Conservation (phyloP, 768 basidiomycete species). For the Boletus speciosus region DNA sequence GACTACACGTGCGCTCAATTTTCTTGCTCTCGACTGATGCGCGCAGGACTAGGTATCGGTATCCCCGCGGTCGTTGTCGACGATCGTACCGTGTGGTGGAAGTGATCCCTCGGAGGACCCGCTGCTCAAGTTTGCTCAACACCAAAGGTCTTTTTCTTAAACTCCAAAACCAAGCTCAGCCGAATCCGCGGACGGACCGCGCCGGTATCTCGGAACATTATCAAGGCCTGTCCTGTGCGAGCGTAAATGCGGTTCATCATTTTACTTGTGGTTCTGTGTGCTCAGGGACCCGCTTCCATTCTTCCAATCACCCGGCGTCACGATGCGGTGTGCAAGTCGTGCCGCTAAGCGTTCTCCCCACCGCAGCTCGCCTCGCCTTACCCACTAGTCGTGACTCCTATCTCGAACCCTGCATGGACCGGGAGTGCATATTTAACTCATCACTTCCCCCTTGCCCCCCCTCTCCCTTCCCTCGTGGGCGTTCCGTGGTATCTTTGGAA, state of each 20-base stretch:
- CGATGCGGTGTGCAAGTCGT: conserved; percentile 14
- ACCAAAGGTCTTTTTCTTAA: neutral
- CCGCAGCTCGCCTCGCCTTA: conserved; percentile 21
- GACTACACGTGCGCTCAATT: neutral
- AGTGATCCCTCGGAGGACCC: neutral
- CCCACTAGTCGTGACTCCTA: conserved; percentile 2
- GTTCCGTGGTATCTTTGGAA: conserved; percentile 1
- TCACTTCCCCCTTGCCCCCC: neutral
- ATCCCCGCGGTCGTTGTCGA: conserved; percentile 1
- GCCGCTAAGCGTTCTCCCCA: neutral
- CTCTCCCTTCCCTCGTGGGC: conserved; percentile 12
- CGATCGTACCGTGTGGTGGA: neutral
- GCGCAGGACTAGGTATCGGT: neutral
- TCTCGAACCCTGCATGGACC: conserved; percentile 9
- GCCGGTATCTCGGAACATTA: neutral
- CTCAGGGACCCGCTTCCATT: conserved; percentile 21
- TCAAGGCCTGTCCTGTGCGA: conserved; percentile 1
- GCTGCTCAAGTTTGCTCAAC: neutral
- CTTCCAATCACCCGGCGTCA: conserved; percentile 4
- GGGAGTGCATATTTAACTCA: conserved; percentile 12
- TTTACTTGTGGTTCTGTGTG: neutral
- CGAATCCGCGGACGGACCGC: conserved; percentile 3
- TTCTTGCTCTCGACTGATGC: neutral
- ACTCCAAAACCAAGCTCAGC: neutral
- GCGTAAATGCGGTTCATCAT: neutral